phyloP scores from a whole-genome alignment of 129 eudicot species.

The Calendula officinalis region DNA sequence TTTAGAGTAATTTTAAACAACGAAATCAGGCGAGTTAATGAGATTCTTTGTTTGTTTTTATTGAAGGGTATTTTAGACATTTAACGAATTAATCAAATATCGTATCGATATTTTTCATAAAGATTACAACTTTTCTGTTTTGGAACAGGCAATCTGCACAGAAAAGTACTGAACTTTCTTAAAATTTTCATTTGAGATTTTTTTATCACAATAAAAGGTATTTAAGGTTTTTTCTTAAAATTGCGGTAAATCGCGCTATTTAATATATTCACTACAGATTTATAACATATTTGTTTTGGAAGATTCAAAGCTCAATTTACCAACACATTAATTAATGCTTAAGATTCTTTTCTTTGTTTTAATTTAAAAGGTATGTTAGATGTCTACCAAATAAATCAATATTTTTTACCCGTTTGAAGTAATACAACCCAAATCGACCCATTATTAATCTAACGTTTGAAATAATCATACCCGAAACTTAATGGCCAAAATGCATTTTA shows the following conservation, averaged over 20 bases:
- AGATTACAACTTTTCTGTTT: too few species aligned
- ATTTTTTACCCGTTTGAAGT: background rate
- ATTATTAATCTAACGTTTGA: background rate
- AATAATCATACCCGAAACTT: background rate
- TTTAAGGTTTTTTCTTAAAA: too few species aligned
- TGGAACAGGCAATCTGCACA: too few species aligned
- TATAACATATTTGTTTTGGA: background rate
- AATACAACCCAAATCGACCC: background rate
- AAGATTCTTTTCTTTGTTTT: background rate
- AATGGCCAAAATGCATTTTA: too few species aligned
- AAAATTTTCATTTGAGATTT: too few species aligned
- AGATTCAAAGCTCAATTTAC: conserved; percentile 2
- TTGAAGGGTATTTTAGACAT: background rate
- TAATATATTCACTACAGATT: background rate
- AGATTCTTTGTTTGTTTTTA: background rate
- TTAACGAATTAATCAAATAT: background rate
- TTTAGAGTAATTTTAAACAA: background rate
- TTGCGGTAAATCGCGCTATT: too few species aligned
- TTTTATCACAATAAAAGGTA: too few species aligned
- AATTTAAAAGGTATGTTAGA: too few species aligned
- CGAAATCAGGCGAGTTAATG: background rate
- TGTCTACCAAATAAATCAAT: too few species aligned
- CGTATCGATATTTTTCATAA: too few species aligned
- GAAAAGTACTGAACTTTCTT: too few species aligned
- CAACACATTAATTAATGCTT: background rate